A percentile compares a stretch with the other conserved stretches of the same genome.
Evolutionary conservation across 2,329 filamentous ascomycete species (phyloP).

Genomic region (Ceratocystis diversiconidia): DNA sequence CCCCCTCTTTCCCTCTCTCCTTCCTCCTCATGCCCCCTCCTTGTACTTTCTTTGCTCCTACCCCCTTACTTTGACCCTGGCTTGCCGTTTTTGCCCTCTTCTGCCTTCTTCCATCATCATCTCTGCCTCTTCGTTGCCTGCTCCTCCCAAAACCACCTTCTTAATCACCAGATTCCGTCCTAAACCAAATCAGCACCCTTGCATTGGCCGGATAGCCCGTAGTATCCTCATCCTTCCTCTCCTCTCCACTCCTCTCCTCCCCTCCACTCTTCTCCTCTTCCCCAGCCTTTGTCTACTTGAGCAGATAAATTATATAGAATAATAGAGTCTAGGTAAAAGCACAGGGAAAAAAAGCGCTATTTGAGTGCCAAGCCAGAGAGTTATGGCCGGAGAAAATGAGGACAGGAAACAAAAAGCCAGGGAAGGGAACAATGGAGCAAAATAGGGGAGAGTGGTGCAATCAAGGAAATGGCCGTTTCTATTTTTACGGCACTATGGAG

Average conservation of each 20-base stretch:
- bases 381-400: background rate
- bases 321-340: too few species aligned
- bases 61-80: background rate
- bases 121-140: background rate
- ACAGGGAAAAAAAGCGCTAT: background rate
- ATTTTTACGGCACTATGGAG: background rate
- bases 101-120: background rate
- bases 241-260: background rate
- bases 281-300: background rate
- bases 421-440: background rate
- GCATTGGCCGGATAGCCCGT: conserved; percentile 3
- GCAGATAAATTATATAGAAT: background rate
- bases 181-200: background rate
- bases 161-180: background rate
- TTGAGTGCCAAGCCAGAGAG: background rate
- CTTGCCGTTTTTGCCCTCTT: background rate
- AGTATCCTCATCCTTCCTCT: background rate
- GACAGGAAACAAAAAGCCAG: background rate
- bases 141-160: background rate
- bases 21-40: background rate
- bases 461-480: background rate
- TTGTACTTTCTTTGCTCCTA: background rate
- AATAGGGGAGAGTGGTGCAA: background rate
- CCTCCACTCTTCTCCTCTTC: background rate
- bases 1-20: background rate